Base-by-base conservation (phyloP, 352 stramenopile genomes). In the Pythium dissimile region DNA sequence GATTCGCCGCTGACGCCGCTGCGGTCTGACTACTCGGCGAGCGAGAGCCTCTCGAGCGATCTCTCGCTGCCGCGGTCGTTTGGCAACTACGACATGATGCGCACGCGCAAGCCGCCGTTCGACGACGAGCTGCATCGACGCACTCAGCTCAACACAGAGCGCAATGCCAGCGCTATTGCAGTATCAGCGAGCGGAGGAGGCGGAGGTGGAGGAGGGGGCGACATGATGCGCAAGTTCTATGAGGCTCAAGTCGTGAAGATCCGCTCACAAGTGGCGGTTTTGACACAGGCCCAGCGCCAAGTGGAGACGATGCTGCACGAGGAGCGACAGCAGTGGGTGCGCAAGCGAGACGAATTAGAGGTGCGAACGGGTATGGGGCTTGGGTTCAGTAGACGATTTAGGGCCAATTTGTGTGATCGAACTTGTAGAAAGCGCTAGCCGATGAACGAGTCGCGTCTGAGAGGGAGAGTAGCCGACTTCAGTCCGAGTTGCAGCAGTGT, bases 221-320 rank as follows among this genome's bases (percentile, higher is more conserved):
- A 76, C 12, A 66, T 88, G 32, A 86, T 92, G 77, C 82, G 85
- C 54, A 85, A 84, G 59, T 89, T 92, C 43, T 93, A 89, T 60
- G 78, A 91, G 63, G 74, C 81, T 21, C 82, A 92, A 53, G 82
- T 90, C n/a, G 75, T 81, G 12, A 84, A 88, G 59, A 79, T 92
- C 28, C 77, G 83, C 41, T 54, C 67, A 20, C 80, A 93, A 54
- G 60, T 91, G 24, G 64, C 61, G 0, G 38, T 84, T 9, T 66
- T 67, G 38, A 65, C 75, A 8, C 74, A 86, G 23, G 57, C 70
- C 0, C 75, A 89, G 30, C 69, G 53, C 9, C 71, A 84, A 26
- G 45, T 80, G 11, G 75, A 91, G 67, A 68, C 66, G 13, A 73
- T 64, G 43, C 24, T 88, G 9, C 63, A 75, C 26, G 43, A 72